These are phyloP conservation scores for Xenoacremonium recifei DNA, from an alignment of 2,329 filamentous ascomycete species.

Conservation along the genomic window DNA sequence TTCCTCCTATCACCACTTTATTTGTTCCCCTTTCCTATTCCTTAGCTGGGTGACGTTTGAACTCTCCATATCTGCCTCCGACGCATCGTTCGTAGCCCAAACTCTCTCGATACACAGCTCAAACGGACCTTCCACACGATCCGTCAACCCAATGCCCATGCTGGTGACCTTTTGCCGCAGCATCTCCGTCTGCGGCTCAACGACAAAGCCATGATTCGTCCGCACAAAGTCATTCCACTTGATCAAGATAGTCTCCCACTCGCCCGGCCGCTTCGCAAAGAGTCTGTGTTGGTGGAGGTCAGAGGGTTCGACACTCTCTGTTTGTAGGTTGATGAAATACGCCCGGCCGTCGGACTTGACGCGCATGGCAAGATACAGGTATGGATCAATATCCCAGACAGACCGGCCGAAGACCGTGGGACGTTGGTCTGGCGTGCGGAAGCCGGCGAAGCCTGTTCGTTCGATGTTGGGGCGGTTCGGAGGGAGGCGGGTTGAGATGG, in stretches of 20 bases:
- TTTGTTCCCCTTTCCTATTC: conserved; percentile 36
- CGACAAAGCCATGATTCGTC: conserved; percentile 87
- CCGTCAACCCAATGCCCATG: conserved; percentile 84
- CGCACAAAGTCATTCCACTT: conserved; percentile 91
- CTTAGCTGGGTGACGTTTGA: conserved; percentile 31
- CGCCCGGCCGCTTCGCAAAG: conserved; percentile 72
- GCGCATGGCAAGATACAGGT: conserved; percentile 81
- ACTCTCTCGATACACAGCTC: conserved; percentile 81
- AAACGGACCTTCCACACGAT: conserved; percentile 84
- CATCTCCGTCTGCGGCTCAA: conserved; percentile 91
- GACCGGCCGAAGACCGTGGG: conserved; percentile 82
- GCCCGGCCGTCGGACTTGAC: conserved; percentile 87
- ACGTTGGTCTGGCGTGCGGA: conserved; percentile 75
- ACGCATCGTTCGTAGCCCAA: conserved; percentile 76
- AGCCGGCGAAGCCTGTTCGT: conserved; percentile 84
- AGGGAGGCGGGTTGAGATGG: conserved; percentile 83
- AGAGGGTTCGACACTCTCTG: conserved; percentile 88
- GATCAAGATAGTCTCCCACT: conserved; percentile 95
- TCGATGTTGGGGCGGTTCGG: conserved; percentile 70
- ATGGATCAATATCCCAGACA: conserved; percentile 87
- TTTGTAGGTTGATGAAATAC: conserved; percentile 95
- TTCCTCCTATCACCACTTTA: conserved; percentile 32
- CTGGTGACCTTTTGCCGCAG: conserved; percentile 81
- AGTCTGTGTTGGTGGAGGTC: conserved; percentile 94
- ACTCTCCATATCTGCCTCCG: conserved; percentile 19